phyloP scores from a whole-genome alignment of 306 rosid species.

The Trichosanthes cucumerina region DNA sequence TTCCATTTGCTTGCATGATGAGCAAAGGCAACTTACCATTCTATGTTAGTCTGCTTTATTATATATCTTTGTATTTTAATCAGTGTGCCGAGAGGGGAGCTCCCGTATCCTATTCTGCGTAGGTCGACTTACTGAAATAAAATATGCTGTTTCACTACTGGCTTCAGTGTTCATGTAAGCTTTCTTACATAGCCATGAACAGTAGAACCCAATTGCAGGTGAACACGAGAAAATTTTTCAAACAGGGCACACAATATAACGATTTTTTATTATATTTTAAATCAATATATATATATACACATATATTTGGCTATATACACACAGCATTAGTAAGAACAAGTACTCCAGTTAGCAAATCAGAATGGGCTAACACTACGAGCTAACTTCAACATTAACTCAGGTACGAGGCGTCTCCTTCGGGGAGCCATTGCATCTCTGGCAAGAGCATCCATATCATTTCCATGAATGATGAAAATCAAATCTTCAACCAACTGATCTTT shows the following conservation, averaged over 20 bases:
- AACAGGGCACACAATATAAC: neutral
- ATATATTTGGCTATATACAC: neutral
- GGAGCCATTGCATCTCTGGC: constrained; percentile 62
- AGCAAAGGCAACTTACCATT: neutral
- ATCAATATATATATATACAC: neutral
- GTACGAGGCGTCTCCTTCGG: constrained; percentile 79
- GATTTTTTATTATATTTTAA: neutral
- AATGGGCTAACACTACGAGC: constrained; percentile 84
- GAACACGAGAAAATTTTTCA: neutral
- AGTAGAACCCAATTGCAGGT: neutral
- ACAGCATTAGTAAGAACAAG: neutral
- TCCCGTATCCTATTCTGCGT: constrained; percentile 13
- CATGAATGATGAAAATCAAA: constrained; percentile 51
- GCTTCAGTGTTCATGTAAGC: neutral
- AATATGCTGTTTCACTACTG: neutral
- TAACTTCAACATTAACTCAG: constrained; percentile 71
- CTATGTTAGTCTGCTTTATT: neutral
- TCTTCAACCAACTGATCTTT: constrained; percentile 68
- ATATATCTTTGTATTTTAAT: constrained; percentile 11
- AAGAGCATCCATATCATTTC: constrained; percentile 53
- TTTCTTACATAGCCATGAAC: neutral
- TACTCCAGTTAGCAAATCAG: constrained; percentile 11
- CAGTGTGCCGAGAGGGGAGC: constrained; percentile 12
- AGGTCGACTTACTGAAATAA: constrained; percentile 16
- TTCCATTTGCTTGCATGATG: neutral